A percentile compares a stretch with the other conserved stretches of the same genome.
Conservation (phyloP, 2,329 filamentous ascomycete genomes). For the Fusarium foetens region DNA sequence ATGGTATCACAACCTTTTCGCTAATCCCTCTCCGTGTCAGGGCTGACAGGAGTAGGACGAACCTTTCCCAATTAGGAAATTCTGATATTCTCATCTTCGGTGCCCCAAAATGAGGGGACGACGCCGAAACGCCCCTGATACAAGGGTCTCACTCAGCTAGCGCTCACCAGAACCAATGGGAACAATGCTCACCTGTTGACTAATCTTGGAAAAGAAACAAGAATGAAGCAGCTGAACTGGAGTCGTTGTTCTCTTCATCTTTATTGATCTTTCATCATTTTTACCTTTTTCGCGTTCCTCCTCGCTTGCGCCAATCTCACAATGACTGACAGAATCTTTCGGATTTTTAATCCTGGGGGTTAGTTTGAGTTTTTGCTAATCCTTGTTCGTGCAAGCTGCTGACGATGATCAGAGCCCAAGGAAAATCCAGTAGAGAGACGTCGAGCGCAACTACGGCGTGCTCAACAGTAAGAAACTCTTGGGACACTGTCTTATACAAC, state of each 20-base stretch:
- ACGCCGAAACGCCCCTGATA: conserved; percentile 3
- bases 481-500: neutral
- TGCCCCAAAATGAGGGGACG: neutral
- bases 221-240: neutral
- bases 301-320: neutral
- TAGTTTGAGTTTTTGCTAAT: neutral
- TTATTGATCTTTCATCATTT: conserved; percentile 12
- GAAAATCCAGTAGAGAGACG: conserved; percentile 26
- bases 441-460: conserved; percentile 23
- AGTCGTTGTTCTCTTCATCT: neutral
- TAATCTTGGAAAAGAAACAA: conserved; percentile 3
- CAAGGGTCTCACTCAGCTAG: conserved; percentile 4
- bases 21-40: no score
- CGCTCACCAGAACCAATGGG: neutral
- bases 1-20: neutral
- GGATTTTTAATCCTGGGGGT: conserved; percentile 50
- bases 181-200: neutral
- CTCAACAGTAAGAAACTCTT: conserved; percentile 13
- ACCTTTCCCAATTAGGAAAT: conserved; percentile 3
- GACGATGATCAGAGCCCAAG: conserved; percentile 9
- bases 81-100: conserved; percentile 24
- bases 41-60: neutral
- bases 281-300: neutral
- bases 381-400: neutral
- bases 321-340: conserved; percentile 45